Evolutionary conservation across 495 filamentous ascomycete species (phyloP).

Genomic region (Amphirosellinia nigrospora): DNA sequence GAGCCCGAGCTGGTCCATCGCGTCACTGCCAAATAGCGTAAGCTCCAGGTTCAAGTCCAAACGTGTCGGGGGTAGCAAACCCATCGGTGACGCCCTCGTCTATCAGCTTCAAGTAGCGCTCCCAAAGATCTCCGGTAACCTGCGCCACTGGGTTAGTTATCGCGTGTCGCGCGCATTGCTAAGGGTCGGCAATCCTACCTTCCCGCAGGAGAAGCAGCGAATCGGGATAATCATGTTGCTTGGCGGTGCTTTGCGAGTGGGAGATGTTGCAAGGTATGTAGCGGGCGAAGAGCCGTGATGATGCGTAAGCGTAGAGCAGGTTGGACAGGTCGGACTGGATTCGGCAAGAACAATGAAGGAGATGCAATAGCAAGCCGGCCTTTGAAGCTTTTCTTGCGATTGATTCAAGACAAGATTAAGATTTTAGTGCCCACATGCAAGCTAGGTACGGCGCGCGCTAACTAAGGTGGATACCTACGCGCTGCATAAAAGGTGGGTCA

Average conservation of each 20-base stretch:
- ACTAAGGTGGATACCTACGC: not conserved
- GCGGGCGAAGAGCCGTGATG: not conserved
- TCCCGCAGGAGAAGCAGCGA: slow-evolving; percentile 98
- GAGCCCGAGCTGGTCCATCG: slow-evolving; percentile 91
- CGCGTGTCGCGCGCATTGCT: slow-evolving; percentile 1
- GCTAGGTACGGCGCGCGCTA: not conserved
- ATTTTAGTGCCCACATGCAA: slow-evolving; percentile 22
- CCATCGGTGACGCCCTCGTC: slow-evolving; percentile 79
- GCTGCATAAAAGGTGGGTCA: not conserved
- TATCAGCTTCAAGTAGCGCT: slow-evolving; percentile 84
- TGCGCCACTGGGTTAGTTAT: slow-evolving; percentile 44
- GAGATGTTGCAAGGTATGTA: not conserved
- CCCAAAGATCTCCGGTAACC: slow-evolving; percentile 98
- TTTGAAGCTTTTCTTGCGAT: slow-evolving; percentile 18
- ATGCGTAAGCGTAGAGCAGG: not conserved
- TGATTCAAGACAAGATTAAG: not conserved
- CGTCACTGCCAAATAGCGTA: slow-evolving; percentile 64
- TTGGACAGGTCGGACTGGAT: not conserved
- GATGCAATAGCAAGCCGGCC: not conserved
- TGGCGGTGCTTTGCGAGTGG: slow-evolving; percentile 1
- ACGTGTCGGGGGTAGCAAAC: slow-evolving; percentile 52
- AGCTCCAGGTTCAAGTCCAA: slow-evolving; percentile 8
- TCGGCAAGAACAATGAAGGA: not conserved
- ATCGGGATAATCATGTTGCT: slow-evolving; percentile 94
- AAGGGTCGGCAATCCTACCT: slow-evolving; percentile 62